These are phyloP conservation scores for Daldinia eschscholtzii DNA, from an alignment of 2,329 filamentous ascomycete species.

Conservation along the genomic window DNA sequence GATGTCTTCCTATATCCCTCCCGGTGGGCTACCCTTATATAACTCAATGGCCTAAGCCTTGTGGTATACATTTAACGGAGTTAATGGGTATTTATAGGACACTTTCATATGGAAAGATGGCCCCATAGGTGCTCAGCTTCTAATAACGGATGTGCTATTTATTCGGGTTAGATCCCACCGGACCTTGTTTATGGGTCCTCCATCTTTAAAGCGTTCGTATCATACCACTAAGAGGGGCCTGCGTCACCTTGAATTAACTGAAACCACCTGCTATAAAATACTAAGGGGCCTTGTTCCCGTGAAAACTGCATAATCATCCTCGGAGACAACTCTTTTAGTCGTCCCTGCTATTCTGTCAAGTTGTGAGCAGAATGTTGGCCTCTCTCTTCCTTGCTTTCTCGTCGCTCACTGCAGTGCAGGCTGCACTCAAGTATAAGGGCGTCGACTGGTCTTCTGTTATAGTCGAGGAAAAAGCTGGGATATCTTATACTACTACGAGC, in stretches of 20 bases:
- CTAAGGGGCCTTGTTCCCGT: background rate
- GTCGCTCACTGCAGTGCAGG: constrained; percentile 46
- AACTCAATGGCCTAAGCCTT: constrained; percentile 10
- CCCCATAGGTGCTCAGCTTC: constrained; percentile 11
- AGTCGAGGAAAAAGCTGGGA: constrained; percentile 72
- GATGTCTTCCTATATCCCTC: constrained; percentile 13
- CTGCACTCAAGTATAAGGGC: constrained; percentile 72
- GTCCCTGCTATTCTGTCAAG: background rate
- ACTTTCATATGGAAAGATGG: constrained; percentile 6
- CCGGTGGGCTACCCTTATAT: constrained; percentile 22
- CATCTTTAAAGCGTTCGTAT: background rate
- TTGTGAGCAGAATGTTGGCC: constrained; percentile 42
- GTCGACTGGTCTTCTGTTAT: constrained; percentile 78
- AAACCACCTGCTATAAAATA: background rate
- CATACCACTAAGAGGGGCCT: constrained; percentile 1
- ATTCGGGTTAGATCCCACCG: constrained; percentile 9
- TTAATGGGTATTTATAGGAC: constrained; percentile 6
- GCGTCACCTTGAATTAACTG: background rate
- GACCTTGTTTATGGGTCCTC: background rate
- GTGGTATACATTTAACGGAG: constrained; percentile 1
- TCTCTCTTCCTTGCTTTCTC: constrained; percentile 41
- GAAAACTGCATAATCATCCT: background rate
- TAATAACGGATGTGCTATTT: constrained; percentile 4
- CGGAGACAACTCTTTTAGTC: background rate
- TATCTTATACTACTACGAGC: constrained; percentile 69